Percentiles rank a stretch among this genome's conserved stretches.
phyloP scores from a whole-genome alignment of 441 rosid genomes.

The Croton setiger region DNA sequence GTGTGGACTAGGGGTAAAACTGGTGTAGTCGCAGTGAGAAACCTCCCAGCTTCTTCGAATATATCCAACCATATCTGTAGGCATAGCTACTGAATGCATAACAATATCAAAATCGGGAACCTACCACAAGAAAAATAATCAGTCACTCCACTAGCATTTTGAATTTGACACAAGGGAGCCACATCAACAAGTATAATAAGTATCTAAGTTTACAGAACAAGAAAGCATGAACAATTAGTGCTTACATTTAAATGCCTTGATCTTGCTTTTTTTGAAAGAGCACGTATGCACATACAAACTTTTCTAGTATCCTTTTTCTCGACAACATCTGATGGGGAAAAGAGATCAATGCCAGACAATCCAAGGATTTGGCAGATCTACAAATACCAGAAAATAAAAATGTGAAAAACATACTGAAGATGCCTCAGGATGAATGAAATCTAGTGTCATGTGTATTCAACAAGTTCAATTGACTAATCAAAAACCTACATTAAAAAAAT shows the following conservation, averaged over 20 bases:
- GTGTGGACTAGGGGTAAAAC: conserved; percentile 9
- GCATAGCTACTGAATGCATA: conserved; percentile 29
- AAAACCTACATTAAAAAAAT: background rate
- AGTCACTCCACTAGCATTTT: conserved; percentile 7
- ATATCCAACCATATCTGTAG: conserved; percentile 29
- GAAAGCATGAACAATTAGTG: background rate
- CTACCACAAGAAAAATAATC: conserved; percentile 19
- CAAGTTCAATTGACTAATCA: background rate
- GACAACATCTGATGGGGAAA: conserved; percentile 36
- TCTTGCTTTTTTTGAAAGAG: conserved; percentile 35
- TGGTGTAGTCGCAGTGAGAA: conserved; percentile 18
- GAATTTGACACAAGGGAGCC: background rate
- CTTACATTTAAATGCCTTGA: conserved; percentile 30
- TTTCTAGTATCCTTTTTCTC: conserved; percentile 33
- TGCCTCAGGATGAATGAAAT: background rate
- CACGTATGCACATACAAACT: conserved; percentile 34
- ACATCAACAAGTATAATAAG: background rate
- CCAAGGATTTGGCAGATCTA: conserved; percentile 36
- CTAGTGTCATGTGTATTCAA: background rate
- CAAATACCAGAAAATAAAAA: conserved; percentile 7
- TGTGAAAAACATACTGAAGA: background rate
- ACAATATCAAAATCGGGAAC: conserved; percentile 40
- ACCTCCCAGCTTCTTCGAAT: conserved; percentile 35
- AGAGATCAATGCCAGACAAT: conserved; percentile 34
- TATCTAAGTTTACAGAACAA: background rate